Conservation (phyloP, 768 basidiomycete species). For the Rhizopogon vulgaris region DNA sequence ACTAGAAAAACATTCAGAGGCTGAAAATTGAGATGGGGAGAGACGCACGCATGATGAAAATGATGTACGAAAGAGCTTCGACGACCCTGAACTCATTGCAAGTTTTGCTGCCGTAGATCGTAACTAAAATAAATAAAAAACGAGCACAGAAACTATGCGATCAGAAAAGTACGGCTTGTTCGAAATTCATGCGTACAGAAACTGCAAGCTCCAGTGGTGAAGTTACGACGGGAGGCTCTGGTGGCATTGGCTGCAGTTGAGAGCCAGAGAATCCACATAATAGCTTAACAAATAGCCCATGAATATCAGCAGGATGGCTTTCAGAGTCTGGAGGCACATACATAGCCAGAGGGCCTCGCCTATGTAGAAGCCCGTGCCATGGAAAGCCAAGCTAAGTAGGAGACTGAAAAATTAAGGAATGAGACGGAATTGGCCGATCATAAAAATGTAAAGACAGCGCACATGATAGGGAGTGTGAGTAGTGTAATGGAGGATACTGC, state of each 20-base stretch:
- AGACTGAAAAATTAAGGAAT: not conserved
- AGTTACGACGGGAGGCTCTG: not conserved
- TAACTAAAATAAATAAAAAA: conserved; percentile 9
- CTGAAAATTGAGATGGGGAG: not conserved
- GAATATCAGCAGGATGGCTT: not conserved
- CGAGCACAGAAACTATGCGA: not conserved
- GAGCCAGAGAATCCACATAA: conserved; percentile 36
- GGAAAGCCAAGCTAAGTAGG: conserved; percentile 27
- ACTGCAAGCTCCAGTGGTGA: conserved; percentile 8
- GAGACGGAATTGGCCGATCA: not conserved
- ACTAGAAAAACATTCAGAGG: conserved; percentile 19
- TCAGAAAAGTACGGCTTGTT: not conserved
- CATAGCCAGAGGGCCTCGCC: conserved; percentile 32
- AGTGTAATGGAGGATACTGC: conserved; percentile 23
- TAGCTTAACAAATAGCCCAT: conserved; percentile 9
- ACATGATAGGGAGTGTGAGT: conserved; percentile 25
- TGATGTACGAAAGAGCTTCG: conserved; percentile 30
- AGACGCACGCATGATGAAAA: conserved; percentile 27
- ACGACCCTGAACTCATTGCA: conserved; percentile 28
- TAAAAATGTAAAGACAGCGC: not conserved
- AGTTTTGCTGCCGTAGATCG: not conserved
- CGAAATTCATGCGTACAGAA: not conserved
- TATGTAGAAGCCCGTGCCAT: conserved; percentile 29
- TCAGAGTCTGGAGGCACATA: conserved; percentile 14
- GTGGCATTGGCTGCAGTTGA: conserved; percentile 27